Evolutionary conservation across 371 early-diverging fungal species (phyloP).

Genomic region (Blyttiomyces sp.): DNA sequence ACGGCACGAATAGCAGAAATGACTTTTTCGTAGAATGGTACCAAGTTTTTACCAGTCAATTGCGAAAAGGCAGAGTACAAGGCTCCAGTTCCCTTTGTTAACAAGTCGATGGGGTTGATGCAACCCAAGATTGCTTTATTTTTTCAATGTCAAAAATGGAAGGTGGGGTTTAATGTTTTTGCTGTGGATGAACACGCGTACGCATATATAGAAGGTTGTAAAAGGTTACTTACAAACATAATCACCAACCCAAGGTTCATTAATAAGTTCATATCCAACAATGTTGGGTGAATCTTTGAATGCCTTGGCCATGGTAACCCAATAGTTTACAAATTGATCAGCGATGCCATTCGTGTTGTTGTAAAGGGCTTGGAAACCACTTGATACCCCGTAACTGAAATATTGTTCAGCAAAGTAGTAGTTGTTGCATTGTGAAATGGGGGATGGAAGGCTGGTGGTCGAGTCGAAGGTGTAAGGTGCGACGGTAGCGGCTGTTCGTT

Average conservation of each 20-base stretch:
- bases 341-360: conserved; percentile 48
- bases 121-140: too few species aligned
- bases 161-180: too few species aligned
- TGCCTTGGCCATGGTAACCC: conserved; percentile 45
- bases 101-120: too few species aligned
- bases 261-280: conserved; percentile 58
- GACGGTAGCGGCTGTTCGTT: neutral
- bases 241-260: conserved; percentile 57
- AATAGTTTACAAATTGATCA: conserved; percentile 52
- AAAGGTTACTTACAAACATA: conserved; percentile 14
- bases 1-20: conserved; percentile 43
- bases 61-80: conserved; percentile 12
- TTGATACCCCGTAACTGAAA: neutral
- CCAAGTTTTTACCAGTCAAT: conserved; percentile 35
- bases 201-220: neutral
- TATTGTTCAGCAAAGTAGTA: neutral
- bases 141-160: too few species aligned
- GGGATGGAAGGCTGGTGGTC: neutral
- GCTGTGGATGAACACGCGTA: neutral
- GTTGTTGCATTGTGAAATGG: neutral
- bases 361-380: conserved; percentile 41
- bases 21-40: conserved; percentile 50
- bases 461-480: conserved; percentile 9
- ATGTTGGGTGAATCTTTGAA: conserved; percentile 44
- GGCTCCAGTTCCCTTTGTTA: too few species aligned